These are phyloP conservation scores for Aspergillus melleus DNA, from an alignment of 2,329 filamentous ascomycete species.

Conservation along the genomic window DNA sequence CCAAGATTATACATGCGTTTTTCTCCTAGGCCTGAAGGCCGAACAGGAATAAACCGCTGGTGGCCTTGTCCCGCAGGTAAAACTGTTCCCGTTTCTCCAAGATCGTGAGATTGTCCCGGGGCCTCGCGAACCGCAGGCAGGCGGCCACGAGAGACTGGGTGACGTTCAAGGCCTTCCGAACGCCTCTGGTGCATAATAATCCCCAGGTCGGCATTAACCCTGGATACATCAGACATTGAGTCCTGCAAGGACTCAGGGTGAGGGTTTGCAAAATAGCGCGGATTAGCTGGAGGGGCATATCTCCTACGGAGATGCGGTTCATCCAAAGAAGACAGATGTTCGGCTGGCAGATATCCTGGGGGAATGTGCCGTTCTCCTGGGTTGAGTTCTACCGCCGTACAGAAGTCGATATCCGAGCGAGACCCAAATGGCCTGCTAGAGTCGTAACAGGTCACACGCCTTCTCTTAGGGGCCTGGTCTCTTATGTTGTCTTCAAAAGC, in stretches of 20 bases:
- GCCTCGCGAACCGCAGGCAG: conserved; percentile 9
- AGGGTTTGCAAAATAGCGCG: conserved; percentile 17
- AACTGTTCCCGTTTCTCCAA: conserved; percentile 18
- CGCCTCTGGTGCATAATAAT: conserved; percentile 18
- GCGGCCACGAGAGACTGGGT: conserved; percentile 15
- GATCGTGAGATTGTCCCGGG: conserved; percentile 10
- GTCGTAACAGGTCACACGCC: conserved; percentile 31
- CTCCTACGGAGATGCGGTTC: conserved; percentile 23
- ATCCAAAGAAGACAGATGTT: conserved; percentile 19
- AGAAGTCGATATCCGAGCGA: conserved; percentile 12
- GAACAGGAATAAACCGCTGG: conserved; percentile 17
- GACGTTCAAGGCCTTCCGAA: conserved; percentile 16
- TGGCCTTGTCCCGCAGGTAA: conserved; percentile 19
- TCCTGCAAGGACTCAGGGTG: conserved; percentile 17
- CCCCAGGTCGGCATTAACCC: conserved; percentile 17
- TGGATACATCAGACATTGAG: conserved; percentile 15
- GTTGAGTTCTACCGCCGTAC: conserved; percentile 11
- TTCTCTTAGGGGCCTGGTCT: conserved; percentile 33
- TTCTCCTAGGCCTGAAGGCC: conserved; percentile 15
- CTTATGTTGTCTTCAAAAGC: conserved; percentile 23
- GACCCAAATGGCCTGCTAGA: conserved; percentile 14
- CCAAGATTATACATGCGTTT: conserved; percentile 20
- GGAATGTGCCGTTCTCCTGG: conserved; percentile 20
- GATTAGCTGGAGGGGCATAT: conserved; percentile 22
- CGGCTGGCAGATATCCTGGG: conserved; percentile 15